Evolutionary conservation across 176 grass and related monocot genomes (phyloP), one percentile per base, ranked within the genome.

Genomic region (Rhynchospora breviuscula): DNA sequence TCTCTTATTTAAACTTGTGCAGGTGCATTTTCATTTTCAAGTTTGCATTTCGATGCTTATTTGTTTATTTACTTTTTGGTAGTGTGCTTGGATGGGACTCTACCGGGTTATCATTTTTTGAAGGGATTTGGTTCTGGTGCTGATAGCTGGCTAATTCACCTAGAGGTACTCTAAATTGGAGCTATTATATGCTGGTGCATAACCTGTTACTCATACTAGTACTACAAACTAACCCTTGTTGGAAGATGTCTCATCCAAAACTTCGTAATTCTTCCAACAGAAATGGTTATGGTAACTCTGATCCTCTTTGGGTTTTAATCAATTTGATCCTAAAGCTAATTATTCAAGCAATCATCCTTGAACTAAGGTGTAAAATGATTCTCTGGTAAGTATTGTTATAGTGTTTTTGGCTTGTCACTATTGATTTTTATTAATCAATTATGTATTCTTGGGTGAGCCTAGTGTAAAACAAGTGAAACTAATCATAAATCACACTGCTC

Each of bases 61-160:
- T 29, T 48, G 14, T 8, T 1, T 77, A 18, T 13, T 57, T 5
- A 60, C 2, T 21, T 46, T 7, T 49, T 80, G 88, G 59, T 82
- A 94, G 94, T 92, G 88, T 92, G 94, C 77, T 94, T 97, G 85
- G 91, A 97, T 61, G 91, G 91, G 44, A 94, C 80, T 56, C 86
- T 92, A 21, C 87, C 94, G 0, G 94, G 83, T 9, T 97, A 97
- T 81, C 91, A 97, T 89, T 82, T 92, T 7, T 88, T 79, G 59
- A 94, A 85, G 73, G 94, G 94, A n/a, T 97, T 85, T 26, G 88
- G 87, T 8, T 85, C 80, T 25, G 94, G 94, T n/a, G 23, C 83
- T 4, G 80, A 83, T 66, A 94, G 2, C 29, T 97, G 91, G 91
- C 84, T 97, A 62, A n/a, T 97, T 59, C 78, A 86, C 64, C 75